Conservation (phyloP, 148 eudicot genomes). For the Nepenthes gracilis region DNA sequence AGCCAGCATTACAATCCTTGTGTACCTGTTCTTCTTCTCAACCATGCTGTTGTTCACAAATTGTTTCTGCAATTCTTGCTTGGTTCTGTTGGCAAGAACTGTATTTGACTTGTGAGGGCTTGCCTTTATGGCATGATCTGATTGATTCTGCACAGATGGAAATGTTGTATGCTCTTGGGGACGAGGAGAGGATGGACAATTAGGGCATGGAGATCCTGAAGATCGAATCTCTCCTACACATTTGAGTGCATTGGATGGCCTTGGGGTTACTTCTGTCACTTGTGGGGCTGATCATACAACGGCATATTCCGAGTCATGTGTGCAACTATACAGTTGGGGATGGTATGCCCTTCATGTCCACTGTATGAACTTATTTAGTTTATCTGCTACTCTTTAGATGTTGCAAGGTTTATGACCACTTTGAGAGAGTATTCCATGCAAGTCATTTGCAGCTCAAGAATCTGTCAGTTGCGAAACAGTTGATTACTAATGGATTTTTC, state of each 20-base stretch:
- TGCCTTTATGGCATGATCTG: neutral
- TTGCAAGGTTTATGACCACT: neutral
- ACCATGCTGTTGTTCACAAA: too few relatives aligned
- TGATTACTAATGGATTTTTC: too few relatives aligned
- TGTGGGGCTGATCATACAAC: constrained; percentile 96
- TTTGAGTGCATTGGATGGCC: constrained; percentile 77
- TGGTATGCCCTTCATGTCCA: constrained; percentile 38
- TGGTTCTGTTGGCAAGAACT: too few relatives aligned
- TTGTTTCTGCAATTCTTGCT: too few relatives aligned
- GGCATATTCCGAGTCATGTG: constrained; percentile 60
- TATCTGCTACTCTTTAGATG: neutral
- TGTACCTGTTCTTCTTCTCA: too few relatives aligned
- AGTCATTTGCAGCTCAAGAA: too few relatives aligned
- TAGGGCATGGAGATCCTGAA: constrained; percentile 95
- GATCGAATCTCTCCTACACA: constrained; percentile 80
- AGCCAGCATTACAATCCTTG: too few relatives aligned
- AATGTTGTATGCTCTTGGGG: constrained; percentile 96
- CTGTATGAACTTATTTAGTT: neutral
- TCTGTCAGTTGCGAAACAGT: too few relatives aligned
- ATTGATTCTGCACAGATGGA: constrained; percentile 36
- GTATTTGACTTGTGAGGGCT: neutral
- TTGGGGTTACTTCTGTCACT: constrained; percentile 56
- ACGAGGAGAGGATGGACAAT: constrained; percentile 98
- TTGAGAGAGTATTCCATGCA: too few relatives aligned
- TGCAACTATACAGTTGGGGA: constrained; percentile 95